These are phyloP conservation scores for Pseudocercospora vitis DNA, from an alignment of 2,329 filamentous ascomycete genomes.

Conservation along the genomic window DNA sequence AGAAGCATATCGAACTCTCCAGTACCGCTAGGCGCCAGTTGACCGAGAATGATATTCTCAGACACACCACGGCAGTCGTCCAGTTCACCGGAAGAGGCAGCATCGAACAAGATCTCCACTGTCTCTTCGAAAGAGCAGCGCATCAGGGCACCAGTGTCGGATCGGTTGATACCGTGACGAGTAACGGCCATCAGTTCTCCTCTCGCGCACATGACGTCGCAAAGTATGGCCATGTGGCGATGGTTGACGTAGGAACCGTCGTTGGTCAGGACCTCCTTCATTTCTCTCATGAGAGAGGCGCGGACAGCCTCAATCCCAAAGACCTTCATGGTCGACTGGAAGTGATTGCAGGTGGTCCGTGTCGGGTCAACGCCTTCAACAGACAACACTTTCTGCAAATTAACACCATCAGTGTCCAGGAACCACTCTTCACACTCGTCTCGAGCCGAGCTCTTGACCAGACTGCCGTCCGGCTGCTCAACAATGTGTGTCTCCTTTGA, in stretches of 20 bases:
- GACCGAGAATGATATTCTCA: constrained; percentile 97
- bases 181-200: constrained; percentile 95
- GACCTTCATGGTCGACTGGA: constrained; percentile 90
- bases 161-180: constrained; percentile 96
- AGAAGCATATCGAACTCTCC: constrained; percentile 92
- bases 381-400: constrained; percentile 77
- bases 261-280: constrained; percentile 92
- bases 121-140: constrained; percentile 99
- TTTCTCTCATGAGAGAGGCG: constrained; percentile 78
- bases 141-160: constrained; percentile 97
- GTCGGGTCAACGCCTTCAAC: constrained; percentile 84
- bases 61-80: constrained; percentile 98
- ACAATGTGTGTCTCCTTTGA: constrained; percentile 73
- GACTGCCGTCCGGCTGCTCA: constrained; percentile 67
- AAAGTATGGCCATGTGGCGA: constrained; percentile 89
- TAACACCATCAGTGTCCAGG: constrained; percentile 88
- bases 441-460: constrained; percentile 74
- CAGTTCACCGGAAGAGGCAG: constrained; percentile 88
- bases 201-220: constrained; percentile 96
- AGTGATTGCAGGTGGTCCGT: constrained; percentile 90
- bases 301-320: constrained; percentile 96
- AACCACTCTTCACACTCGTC: constrained; percentile 87
- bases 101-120: constrained; percentile 95
- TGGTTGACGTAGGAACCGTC: constrained; percentile 99
- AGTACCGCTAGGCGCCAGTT: constrained; percentile 95